Evolutionary conservation across 768 basidiomycete species (phyloP).

Genomic region (Suillus alpinus): DNA sequence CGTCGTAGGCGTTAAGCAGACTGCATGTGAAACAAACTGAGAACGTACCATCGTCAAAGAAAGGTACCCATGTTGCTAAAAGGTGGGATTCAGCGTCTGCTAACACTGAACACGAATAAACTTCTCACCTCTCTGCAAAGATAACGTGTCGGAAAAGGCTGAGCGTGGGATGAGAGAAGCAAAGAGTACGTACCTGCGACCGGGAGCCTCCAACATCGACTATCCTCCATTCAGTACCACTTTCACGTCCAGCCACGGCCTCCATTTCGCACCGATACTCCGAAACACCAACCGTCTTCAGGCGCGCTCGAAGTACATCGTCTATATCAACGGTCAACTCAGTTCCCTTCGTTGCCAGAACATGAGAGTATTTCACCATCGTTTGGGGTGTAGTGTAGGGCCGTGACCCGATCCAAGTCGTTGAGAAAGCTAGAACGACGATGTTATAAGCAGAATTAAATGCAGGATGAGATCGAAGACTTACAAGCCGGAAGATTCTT

Average conservation of each 20-base stretch:
- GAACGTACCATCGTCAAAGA: conserved; percentile 48
- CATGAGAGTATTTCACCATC: conserved; percentile 34
- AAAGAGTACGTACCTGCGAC: conserved; percentile 39
- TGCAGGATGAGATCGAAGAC: conserved; percentile 5
- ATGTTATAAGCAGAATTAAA: neutral
- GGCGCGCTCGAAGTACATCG: conserved; percentile 49
- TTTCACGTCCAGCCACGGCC: conserved; percentile 47
- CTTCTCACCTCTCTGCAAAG: conserved; percentile 33
- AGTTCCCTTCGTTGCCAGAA: neutral
- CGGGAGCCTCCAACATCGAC: conserved; percentile 53
- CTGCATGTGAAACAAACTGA: neutral
- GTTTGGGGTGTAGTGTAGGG: conserved; percentile 42
- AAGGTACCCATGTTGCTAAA: conserved; percentile 51
- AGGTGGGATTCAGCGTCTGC: conserved; percentile 4
- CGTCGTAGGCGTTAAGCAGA: neutral
- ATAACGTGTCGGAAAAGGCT: neutral
- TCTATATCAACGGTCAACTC: conserved; percentile 28
- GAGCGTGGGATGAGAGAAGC: conserved; percentile 1
- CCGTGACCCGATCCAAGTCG: conserved; percentile 48
- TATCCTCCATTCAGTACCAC: conserved; percentile 54
- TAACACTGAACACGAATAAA: neutral
- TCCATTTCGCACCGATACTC: conserved; percentile 86
- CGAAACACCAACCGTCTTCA: conserved; percentile 71
- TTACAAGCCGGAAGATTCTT: conserved; percentile 52
- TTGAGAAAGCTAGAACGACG: conserved; percentile 41